phyloP scores from a whole-genome alignment of 2,329 filamentous ascomycete species.

The Triangularia setosa region DNA sequence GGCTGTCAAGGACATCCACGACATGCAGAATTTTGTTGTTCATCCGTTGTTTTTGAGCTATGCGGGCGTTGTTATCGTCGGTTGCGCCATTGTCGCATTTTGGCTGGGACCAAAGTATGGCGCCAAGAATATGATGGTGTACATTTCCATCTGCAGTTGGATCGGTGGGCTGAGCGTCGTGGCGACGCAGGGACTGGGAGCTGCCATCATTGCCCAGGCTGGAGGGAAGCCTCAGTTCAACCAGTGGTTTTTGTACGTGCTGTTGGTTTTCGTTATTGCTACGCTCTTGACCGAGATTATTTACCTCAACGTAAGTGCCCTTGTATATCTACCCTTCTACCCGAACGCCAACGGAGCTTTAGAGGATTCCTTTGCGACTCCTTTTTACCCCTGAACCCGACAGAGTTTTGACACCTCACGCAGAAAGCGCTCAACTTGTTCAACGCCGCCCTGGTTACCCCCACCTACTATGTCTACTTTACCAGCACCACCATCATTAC shows the following conservation, averaged over 20 bases:
- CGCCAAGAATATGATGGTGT: constrained; percentile 96
- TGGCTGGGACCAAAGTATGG: constrained; percentile 85
- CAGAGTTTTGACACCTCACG: background rate
- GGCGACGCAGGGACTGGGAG: constrained; percentile 85
- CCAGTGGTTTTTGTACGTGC: constrained; percentile 92
- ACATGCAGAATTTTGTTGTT: constrained; percentile 87
- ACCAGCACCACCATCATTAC: constrained; percentile 94
- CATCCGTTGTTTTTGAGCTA: constrained; percentile 82
- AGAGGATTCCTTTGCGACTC: background rate
- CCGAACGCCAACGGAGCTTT: background rate
- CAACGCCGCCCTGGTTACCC: constrained; percentile 94
- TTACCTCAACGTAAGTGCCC: constrained; percentile 80
- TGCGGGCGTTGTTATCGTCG: constrained; percentile 75
- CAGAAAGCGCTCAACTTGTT: constrained; percentile 98
- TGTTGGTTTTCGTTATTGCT: constrained; percentile 84
- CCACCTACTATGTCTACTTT: constrained; percentile 98
- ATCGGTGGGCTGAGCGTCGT: constrained; percentile 93
- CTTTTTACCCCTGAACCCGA: background rate
- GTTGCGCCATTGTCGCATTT: constrained; percentile 66
- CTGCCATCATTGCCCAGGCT: constrained; percentile 84
- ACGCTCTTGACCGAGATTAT: constrained; percentile 92
- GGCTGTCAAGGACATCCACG: constrained; percentile 80
- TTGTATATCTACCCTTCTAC: background rate
- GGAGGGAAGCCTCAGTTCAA: constrained; percentile 85
- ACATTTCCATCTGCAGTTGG: constrained; percentile 93